Conservation (phyloP, 345 rosid species). For the Rubroshorea leprosula region DNA sequence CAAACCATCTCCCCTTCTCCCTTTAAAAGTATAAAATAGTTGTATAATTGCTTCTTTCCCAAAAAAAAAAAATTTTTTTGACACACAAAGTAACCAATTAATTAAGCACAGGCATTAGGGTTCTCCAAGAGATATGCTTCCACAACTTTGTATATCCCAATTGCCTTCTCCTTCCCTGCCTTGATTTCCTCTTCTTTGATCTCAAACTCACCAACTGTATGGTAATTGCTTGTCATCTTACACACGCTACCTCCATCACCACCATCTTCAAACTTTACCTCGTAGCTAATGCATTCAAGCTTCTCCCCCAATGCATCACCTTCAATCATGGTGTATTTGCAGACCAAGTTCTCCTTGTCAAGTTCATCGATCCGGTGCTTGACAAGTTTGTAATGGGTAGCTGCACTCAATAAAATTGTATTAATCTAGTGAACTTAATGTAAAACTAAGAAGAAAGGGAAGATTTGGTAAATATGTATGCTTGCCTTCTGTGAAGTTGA, state of each 20-base stretch:
- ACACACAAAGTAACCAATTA: no score
- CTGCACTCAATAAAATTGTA: slow-evolving; percentile 5
- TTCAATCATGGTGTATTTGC: slow-evolving; percentile 25
- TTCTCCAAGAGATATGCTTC: slow-evolving; percentile 41
- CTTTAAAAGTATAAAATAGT: no score
- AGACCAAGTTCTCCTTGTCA: slow-evolving; percentile 17
- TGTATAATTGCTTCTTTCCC: no score
- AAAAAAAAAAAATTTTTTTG: no score
- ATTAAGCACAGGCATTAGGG: slow-evolving; percentile 27
- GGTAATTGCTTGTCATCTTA: slow-evolving; percentile 28
- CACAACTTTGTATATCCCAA: slow-evolving; percentile 30
- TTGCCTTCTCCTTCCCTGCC: slow-evolving; percentile 22
- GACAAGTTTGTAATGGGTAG: slow-evolving; percentile 11
- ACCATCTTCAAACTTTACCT: slow-evolving; percentile 21
- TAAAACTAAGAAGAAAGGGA: neutral
- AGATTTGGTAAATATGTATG: neutral
- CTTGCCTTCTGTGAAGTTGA: slow-evolving; percentile 27
- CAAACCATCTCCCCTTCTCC: no score
- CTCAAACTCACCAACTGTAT: slow-evolving; percentile 14
- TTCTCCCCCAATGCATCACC: slow-evolving; percentile 23
- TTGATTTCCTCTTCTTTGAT: slow-evolving; percentile 29
- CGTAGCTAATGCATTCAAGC: slow-evolving; percentile 19
- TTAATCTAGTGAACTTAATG: neutral
- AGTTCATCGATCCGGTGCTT: slow-evolving; percentile 30
- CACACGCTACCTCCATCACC: slow-evolving; percentile 25